Conservation (phyloP, 495 filamentous ascomycete species). For the Recurvomyces mirabilis region DNA sequence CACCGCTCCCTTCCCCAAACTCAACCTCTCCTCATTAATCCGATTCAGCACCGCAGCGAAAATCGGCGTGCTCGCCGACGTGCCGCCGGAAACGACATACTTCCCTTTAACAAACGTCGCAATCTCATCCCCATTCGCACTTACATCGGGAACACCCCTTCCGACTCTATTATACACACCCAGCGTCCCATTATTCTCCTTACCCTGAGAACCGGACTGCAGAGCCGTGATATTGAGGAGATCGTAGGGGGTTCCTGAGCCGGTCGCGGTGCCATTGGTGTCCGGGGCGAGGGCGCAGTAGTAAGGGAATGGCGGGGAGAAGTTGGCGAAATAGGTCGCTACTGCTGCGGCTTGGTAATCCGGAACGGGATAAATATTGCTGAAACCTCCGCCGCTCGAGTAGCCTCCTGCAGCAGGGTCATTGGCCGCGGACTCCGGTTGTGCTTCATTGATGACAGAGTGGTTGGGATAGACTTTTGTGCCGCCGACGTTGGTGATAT, state of each 20-base stretch:
- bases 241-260: not conserved
- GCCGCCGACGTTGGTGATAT: slow-evolving; percentile 32
- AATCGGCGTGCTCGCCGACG: slow-evolving; percentile 1
- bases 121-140: slow-evolving; percentile 33
- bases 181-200: slow-evolving; percentile 21
- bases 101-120: not conserved
- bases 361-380: slow-evolving; percentile 33
- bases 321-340: slow-evolving; percentile 16
- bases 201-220: too few species aligned
- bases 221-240: slow-evolving; percentile 3
- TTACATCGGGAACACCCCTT: slow-evolving; percentile 55
- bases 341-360: slow-evolving; percentile 38
- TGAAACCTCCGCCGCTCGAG: slow-evolving; percentile 33
- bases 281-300: slow-evolving; percentile 9
- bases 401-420: not conserved
- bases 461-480: slow-evolving; percentile 4
- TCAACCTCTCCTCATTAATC: slow-evolving; percentile 8
- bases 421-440: slow-evolving; percentile 8
- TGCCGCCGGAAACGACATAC: not conserved
- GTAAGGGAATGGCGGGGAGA: slow-evolving; percentile 7
- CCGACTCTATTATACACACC: slow-evolving; percentile 43
- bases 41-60: slow-evolving; percentile 7
- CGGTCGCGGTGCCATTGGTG: not conserved
- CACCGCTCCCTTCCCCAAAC: slow-evolving; percentile 6
- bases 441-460: slow-evolving; percentile 9